Base-by-base conservation (phyloP, 345 rosid genomes). In the Citrus reticulata region DNA sequence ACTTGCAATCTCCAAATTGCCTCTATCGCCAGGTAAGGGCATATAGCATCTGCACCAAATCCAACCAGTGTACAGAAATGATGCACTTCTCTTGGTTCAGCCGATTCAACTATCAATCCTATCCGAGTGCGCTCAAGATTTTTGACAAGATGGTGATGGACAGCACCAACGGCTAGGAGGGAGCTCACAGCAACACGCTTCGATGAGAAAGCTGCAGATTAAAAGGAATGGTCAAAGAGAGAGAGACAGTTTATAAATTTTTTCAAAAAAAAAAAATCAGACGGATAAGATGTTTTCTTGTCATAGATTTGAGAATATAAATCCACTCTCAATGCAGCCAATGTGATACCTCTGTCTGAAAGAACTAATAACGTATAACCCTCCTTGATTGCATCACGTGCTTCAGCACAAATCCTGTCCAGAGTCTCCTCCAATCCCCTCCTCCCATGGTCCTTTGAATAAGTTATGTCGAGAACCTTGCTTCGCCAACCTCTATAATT, bases 21-120 rank as follows among this genome's bases (percentile, higher is more conserved):
- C 80, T 97, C 99, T 59, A 89, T 72, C 16, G 98, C 93, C 80
- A 97, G 76, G 87, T 97, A 97, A 24, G 99, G 99, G 84, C 98
- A 94, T 40, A 97, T 88, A 60, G 98, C 99, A 87, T 97, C 99
- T 4, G 95, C 99, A 2, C 99, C 99, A 51, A 94, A 97, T 55
- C 99, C 99, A 35, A 94, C 94, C 73, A 97, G 86, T 2, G 99
- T 94, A 78, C 99, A 97, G 87, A 97, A 97, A 85, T 97, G 99
- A 84, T 97, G 99, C 73, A 97, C 99, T 86, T 97, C 99, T 59
- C 98, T 95, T 68, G 99, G 99, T 79, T 97, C 99, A 42, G 98
- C 98, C 72, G 98, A 93, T 87, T 97, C 99, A 62, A 97, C 89
- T 14, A 97, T 80, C 86, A 97, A 83, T n/a, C 98, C 98, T 74